A percentile compares a stretch with the other conserved stretches of the same genome.
Conservation (phyloP, 495 filamentous ascomycete species). For the Aspergillus bertholletiae region DNA sequence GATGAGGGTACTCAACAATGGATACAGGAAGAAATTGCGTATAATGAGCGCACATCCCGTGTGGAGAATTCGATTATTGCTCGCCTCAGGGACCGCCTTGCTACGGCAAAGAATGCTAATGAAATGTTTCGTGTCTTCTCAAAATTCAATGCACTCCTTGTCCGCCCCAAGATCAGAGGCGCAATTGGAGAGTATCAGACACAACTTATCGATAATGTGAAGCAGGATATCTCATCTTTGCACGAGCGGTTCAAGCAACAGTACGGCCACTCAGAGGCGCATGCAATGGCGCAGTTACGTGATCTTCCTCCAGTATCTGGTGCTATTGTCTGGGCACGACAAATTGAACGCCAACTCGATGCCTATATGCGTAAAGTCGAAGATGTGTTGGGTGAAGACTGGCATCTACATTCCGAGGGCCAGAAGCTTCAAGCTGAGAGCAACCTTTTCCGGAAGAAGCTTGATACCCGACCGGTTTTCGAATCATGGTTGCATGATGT, state of each 20-base stretch:
- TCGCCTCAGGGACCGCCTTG: conserved; percentile 84
- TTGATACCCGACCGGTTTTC: conserved; percentile 89
- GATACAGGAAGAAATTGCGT: conserved; percentile 87
- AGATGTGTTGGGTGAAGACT: conserved; percentile 88
- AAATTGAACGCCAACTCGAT: conserved; percentile 93
- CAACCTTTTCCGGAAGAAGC: conserved; percentile 87
- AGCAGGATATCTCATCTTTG: conserved; percentile 84
- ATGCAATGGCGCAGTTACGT: conserved; percentile 93
- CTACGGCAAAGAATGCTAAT: conserved; percentile 91
- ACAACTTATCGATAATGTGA: conserved; percentile 95
- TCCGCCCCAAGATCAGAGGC: conserved; percentile 94
- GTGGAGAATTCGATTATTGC: conserved; percentile 99
- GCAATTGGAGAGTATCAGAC: conserved; percentile 97
- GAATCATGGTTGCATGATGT: conserved; percentile 94
- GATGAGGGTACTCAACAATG: conserved; percentile 83
- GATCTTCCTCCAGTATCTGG: conserved; percentile 94
- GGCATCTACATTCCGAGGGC: conserved; percentile 90
- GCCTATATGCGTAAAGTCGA: conserved; percentile 98
- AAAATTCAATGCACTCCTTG: conserved; percentile 98
- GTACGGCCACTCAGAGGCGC: conserved; percentile 95
- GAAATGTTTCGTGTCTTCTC: conserved; percentile 99
- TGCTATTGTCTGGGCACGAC: conserved; percentile 93
- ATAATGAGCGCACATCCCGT: conserved; percentile 93
- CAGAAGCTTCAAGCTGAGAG: conserved; percentile 89
- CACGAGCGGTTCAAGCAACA: conserved; percentile 98